These are phyloP conservation scores for Curvularia verruculosa DNA, from an alignment of 2,329 filamentous ascomycete genomes.

Conservation along the genomic window DNA sequence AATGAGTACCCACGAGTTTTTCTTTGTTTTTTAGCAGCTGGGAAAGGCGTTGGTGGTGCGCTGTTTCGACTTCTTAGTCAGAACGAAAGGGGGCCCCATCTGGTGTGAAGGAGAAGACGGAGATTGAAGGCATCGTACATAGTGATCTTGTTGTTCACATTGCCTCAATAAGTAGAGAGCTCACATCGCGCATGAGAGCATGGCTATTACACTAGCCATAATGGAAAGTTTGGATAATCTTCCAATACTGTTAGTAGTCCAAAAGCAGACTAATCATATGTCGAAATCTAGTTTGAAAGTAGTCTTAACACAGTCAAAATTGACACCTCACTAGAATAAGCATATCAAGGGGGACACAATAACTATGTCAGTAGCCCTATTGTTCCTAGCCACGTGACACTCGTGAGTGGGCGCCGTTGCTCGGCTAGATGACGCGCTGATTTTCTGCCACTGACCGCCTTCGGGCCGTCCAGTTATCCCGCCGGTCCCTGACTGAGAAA, in stretches of 20 bases:
- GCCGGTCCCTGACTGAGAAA: constrained; percentile 22
- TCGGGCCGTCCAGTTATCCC: constrained; percentile 16
- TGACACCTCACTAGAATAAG: neutral
- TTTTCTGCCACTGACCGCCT: constrained; percentile 23
- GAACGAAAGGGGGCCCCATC: neutral
- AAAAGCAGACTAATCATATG: neutral
- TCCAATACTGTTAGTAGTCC: neutral
- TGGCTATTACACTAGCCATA: neutral
- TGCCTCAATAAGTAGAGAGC: neutral
- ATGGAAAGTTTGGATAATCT: neutral
- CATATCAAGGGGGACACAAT: neutral
- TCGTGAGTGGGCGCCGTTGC: neutral
- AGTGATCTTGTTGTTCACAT: neutral
- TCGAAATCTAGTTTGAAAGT: neutral
- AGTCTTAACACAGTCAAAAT: neutral
- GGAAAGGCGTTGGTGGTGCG: constrained; percentile 7
- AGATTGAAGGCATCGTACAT: neutral
- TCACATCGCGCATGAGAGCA: neutral
- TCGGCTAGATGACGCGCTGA: constrained; percentile 19
- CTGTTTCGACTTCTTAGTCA: neutral
- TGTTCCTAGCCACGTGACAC: neutral
- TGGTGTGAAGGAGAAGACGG: neutral
- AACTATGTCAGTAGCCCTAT: no score
- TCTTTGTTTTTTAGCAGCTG: constrained; percentile 3
- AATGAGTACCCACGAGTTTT: constrained; percentile 11